A percentile compares a stretch with the other conserved stretches of the same genome.
phyloP scores from a whole-genome alignment of 2,329 filamentous ascomycete species.

The Beauveria bassiana region DNA sequence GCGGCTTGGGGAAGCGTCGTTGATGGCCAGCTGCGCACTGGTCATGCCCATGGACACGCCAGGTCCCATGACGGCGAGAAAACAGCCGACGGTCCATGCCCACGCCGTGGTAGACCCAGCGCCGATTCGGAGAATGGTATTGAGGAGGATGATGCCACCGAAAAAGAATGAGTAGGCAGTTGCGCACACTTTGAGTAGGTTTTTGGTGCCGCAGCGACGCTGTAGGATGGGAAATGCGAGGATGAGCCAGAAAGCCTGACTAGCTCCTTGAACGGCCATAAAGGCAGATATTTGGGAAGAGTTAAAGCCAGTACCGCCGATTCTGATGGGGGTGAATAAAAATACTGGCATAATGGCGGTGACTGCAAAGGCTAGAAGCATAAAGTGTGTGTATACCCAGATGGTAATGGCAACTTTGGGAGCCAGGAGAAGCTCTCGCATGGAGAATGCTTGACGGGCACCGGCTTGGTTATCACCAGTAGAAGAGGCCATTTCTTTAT shows the following conservation, averaged over 20 bases:
- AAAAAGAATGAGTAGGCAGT: conserved; percentile 57
- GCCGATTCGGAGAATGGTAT: conserved; percentile 34
- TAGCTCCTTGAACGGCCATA: conserved; percentile 55
- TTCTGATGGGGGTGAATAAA: conserved; percentile 52
- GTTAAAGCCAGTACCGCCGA: conserved; percentile 60
- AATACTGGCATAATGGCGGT: conserved; percentile 64
- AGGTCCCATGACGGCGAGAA: conserved; percentile 43
- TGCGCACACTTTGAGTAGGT: conserved; percentile 50
- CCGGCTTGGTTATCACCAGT: too few species aligned
- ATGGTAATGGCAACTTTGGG: conserved; percentile 62
- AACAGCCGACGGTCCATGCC: conserved; percentile 48
- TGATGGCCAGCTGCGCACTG: conserved; percentile 63
- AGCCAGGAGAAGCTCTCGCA: conserved; percentile 42
- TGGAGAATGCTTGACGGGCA: conserved; percentile 6
- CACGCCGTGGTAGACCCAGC: conserved; percentile 25
- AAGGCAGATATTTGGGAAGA: conserved; percentile 57
- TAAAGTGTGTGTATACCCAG: conserved; percentile 56
- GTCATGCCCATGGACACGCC: conserved; percentile 65
- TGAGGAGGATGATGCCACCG: conserved; percentile 45
- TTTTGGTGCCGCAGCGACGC: conserved; percentile 57
- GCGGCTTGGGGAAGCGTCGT: conserved; percentile 62
- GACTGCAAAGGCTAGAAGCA: conserved; percentile 62
- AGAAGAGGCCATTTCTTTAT: conserved; percentile 19
- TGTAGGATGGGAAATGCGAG: conserved; percentile 63
- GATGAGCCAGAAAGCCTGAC: conserved; percentile 66